Base-by-base conservation (phyloP, 345 rosid species). In the Gossypium bickii region DNA sequence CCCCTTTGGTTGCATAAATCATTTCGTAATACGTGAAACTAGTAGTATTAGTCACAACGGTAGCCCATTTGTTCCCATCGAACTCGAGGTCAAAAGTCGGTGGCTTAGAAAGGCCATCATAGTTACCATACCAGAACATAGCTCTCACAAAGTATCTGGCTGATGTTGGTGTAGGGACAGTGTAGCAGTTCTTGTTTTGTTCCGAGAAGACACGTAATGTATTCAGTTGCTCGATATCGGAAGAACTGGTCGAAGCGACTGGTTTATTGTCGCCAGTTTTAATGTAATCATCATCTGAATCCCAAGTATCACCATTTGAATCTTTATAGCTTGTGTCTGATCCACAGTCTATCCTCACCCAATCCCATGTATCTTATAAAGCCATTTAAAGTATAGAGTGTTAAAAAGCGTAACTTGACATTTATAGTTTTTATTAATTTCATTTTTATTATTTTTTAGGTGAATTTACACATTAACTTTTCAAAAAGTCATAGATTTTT, bases 51-150 rank as follows among this genome's bases (percentile, higher is more conserved):
- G 67, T 76, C 20, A 69, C 68, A 2, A 80, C 82, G 2, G 13
- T 55, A 20, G 80, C 71, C 80, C 83, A 78, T 34, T 70, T 52
- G 61, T 76, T 75, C 2, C 73, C 80, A 58, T 82, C 84, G 2
- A 76, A 43, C 73, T 76, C 65, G 16, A 82, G 12, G 3, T 51
- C 70, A 57, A 78, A 82, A 12, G 41, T 67, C 1, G 76, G 80
- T 17, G 84, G 82, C 29, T n/a, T 68, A 2, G 75, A 72, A 6
- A 68, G 73, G 8, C 70, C 77, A 70, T 78, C 84, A 58, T 76
- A 82, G 34, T 78, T 78, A 2, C 79, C 79, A 58, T 76, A 78
- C 11, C 61, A 2, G 65, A 82, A 72, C 65, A 70, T 70, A 0
- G 80, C 76, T 69, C 76, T 74, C 20, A 51, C 3, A 12, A 51